These are phyloP conservation scores for Ehretia macrophylla DNA, from an alignment of 257 asterid genomes.

Conservation along the genomic window DNA sequence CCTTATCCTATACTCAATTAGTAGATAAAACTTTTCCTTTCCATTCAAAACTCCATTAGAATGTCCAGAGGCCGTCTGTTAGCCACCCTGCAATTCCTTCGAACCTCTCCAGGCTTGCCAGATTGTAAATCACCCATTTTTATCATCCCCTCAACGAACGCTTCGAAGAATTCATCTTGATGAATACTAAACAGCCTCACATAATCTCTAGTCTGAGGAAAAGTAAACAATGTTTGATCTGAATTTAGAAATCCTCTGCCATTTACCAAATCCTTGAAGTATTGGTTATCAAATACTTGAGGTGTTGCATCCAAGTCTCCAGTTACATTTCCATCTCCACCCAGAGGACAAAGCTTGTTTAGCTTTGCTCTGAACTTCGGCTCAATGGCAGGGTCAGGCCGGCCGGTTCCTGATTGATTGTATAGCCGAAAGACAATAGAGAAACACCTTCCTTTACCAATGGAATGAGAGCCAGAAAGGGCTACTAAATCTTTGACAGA, in stretches of 20 bases:
- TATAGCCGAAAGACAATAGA: constrained; percentile 80
- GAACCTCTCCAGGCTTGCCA: constrained; percentile 52
- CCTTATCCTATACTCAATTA: too few species aligned
- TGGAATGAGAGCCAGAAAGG: constrained; percentile 94
- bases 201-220: constrained; percentile 39
- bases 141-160: constrained; percentile 67
- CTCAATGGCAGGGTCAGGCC: constrained; percentile 72
- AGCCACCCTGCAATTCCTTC: constrained; percentile 60
- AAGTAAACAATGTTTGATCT: constrained; percentile 56
- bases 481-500: constrained; percentile 71
- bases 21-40: too few species aligned
- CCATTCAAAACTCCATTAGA: constrained; percentile 15
- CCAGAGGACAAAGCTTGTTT: constrained; percentile 55
- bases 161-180: constrained; percentile 38
- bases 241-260: constrained; percentile 88
- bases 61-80: constrained; percentile 24
- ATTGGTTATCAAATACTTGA: constrained; percentile 60
- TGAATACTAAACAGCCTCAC: constrained; percentile 42
- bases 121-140: constrained; percentile 76
- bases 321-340: constrained; percentile 61
- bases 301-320: constrained; percentile 77
- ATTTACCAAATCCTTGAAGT: constrained; percentile 60
- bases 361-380: constrained; percentile 43
- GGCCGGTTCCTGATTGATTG: constrained; percentile 86
- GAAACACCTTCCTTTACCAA: constrained; percentile 82